Percentiles rank a stretch among this genome's conserved stretches.
These are phyloP conservation scores for Ceratobasidium sp. DNA, from an alignment of 1,284 basidiomycete species.

Conservation along the genomic window DNA sequence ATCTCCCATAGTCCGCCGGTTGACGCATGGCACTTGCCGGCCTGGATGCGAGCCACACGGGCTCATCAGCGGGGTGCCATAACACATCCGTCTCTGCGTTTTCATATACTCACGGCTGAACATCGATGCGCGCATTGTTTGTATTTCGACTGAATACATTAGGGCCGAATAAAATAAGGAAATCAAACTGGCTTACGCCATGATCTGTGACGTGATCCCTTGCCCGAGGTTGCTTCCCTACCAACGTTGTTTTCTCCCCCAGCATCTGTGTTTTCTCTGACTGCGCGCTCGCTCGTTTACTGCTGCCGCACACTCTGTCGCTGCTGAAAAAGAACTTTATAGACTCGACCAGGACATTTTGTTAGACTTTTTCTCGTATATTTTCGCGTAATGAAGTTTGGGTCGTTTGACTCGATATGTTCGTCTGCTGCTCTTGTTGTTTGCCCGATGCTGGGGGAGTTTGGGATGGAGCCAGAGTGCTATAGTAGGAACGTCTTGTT, in stretches of 20 bases:
- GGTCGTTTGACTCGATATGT: constrained; percentile 90
- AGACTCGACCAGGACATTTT: constrained; percentile 11
- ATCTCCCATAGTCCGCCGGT: too few species aligned
- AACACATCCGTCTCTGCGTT: too few species aligned
- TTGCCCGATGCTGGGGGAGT: constrained; percentile 85
- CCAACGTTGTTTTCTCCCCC: constrained; percentile 11
- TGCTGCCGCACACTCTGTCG: constrained; percentile 14
- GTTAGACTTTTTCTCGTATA: constrained; percentile 22
- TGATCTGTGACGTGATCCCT: constrained; percentile 1
- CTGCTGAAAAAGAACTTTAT: constrained; percentile 17
- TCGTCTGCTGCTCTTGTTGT: constrained; percentile 89
- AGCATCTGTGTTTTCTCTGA: neutral
- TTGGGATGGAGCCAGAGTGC: constrained; percentile 92
- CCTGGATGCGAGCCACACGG: too few species aligned
- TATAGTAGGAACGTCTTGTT: constrained; percentile 97
- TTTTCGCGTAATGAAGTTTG: constrained; percentile 57
- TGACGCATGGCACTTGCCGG: too few species aligned
- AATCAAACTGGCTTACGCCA: constrained; percentile 16
- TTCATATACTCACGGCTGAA: too few species aligned
- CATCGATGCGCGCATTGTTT: neutral
- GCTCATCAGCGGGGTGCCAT: too few species aligned
- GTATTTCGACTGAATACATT: neutral
- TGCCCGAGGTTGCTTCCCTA: neutral
- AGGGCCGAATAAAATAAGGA: constrained; percentile 15
- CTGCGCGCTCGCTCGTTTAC: constrained; percentile 18